Evolutionary conservation across 179 eudicot genomes (phyloP).

Genomic region (Beta macrorhiza): DNA sequence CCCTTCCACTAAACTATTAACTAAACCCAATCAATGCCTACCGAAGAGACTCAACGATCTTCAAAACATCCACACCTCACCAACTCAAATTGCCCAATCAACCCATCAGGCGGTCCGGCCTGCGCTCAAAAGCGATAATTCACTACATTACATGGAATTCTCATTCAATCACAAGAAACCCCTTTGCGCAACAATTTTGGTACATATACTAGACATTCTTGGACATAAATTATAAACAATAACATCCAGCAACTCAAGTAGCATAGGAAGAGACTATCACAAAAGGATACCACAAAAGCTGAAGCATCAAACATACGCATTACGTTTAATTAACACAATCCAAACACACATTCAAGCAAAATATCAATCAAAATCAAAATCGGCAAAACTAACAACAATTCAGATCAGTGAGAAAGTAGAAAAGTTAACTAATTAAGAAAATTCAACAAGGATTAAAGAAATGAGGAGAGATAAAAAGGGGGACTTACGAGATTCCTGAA

Average conservation of each 20-base stretch:
- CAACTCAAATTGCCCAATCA: too few relatives aligned
- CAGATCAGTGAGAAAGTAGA: neutral
- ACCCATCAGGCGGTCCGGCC: too few relatives aligned
- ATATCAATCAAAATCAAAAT: neutral
- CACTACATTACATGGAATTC: neutral
- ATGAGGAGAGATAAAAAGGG: neutral
- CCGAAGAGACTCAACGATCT: neutral
- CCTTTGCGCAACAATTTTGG: neutral
- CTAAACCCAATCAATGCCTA: neutral
- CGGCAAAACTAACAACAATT: neutral
- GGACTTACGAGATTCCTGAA: constrained; percentile 80
- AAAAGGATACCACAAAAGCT: too few relatives aligned
- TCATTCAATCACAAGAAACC: neutral
- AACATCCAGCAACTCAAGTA: too few relatives aligned
- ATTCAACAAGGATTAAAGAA: neutral
- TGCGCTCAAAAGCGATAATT: too few relatives aligned
- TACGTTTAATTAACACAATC: too few relatives aligned
- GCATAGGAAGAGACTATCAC: too few relatives aligned
- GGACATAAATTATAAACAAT: too few relatives aligned
- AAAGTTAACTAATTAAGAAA: neutral
- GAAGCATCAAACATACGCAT: too few relatives aligned
- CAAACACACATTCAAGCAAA: neutral
- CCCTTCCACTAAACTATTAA: neutral
- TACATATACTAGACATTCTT: too few relatives aligned
- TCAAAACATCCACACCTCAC: too few relatives aligned